Conservation (phyloP, 352 stramenopile species). For the Pythium folliculosum region DNA sequence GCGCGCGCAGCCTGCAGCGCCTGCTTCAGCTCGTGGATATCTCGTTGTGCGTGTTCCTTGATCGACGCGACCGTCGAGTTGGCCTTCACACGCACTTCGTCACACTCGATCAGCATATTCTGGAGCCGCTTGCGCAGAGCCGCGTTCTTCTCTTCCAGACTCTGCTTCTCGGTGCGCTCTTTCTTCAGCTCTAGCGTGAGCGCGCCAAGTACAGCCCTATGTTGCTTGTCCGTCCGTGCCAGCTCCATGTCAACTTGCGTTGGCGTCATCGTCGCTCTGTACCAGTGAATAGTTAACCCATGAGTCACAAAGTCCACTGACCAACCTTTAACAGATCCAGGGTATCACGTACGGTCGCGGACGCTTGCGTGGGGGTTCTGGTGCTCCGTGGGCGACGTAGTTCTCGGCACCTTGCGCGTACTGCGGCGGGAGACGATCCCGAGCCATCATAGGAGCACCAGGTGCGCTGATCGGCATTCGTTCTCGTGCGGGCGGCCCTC, state of each 20-base stretch:
- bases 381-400: background rate
- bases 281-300: constrained; percentile 1
- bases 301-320: background rate
- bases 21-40: constrained; percentile 50
- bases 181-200: constrained; percentile 63
- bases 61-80: constrained; percentile 45
- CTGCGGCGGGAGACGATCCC: background rate
- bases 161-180: constrained; percentile 46
- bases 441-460: background rate
- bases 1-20: constrained; percentile 43
- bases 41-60: constrained; percentile 52
- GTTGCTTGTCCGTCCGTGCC: constrained; percentile 36
- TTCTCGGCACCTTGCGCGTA: background rate
- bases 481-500: background rate
- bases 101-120: constrained; percentile 78
- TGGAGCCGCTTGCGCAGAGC: constrained; percentile 68
- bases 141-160: constrained; percentile 68
- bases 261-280: constrained; percentile 8
- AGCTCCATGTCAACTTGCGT: constrained; percentile 24
- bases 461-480: background rate
- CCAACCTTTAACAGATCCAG: background rate
- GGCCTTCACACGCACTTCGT: constrained; percentile 64
- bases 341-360: constrained; percentile 39
- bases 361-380: constrained; percentile 43
- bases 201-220: constrained; percentile 46